Percentiles rank a stretch among this genome's conserved stretches.
Conservation (phyloP, 495 filamentous ascomycete genomes). For the Lophiotrema nucula region DNA sequence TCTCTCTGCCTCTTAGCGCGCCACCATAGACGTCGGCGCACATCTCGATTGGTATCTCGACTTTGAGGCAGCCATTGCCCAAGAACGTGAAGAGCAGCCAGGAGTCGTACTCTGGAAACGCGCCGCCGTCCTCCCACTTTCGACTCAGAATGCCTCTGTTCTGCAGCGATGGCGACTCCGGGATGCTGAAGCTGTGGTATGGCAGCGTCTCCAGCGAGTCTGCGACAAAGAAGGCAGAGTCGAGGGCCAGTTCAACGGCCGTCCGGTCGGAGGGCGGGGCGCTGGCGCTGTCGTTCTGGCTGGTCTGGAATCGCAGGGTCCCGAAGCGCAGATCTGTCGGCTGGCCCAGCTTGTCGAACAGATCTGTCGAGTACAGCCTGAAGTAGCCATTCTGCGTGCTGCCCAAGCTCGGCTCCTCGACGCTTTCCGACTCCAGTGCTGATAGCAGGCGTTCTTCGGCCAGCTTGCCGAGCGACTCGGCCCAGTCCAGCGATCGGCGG, state of each 20-base stretch:
- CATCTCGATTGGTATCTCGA: conserved; percentile 29
- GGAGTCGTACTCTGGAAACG: conserved; percentile 24
- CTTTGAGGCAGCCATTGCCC: conserved; percentile 15
- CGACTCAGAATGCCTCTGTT: conserved; percentile 24
- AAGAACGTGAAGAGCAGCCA: conserved; percentile 31
- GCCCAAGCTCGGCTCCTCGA: background rate
- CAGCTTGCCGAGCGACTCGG: conserved; percentile 10
- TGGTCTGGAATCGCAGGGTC: conserved; percentile 20
- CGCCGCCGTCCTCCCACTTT: conserved; percentile 16
- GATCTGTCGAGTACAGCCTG: conserved; percentile 24
- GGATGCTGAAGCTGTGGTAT: conserved; percentile 17
- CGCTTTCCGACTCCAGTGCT: background rate
- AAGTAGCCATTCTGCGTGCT: conserved; percentile 20
- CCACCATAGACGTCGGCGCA: conserved; percentile 27
- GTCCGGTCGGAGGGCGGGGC: background rate
- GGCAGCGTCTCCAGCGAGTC: conserved; percentile 19
- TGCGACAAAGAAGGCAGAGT: conserved; percentile 23
- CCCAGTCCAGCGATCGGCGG: conserved; percentile 1
- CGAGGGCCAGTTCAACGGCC: conserved; percentile 19
- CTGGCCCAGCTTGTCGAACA: conserved; percentile 21
- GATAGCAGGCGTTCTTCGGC: conserved; percentile 11
- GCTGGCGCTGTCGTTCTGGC: background rate
- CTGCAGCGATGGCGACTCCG: conserved; percentile 11
- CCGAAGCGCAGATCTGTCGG: conserved; percentile 25
- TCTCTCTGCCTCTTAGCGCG: conserved; percentile 15